phyloP scores from a whole-genome alignment of 2,329 filamentous ascomycete species.

The Remersonia thermophila region DNA sequence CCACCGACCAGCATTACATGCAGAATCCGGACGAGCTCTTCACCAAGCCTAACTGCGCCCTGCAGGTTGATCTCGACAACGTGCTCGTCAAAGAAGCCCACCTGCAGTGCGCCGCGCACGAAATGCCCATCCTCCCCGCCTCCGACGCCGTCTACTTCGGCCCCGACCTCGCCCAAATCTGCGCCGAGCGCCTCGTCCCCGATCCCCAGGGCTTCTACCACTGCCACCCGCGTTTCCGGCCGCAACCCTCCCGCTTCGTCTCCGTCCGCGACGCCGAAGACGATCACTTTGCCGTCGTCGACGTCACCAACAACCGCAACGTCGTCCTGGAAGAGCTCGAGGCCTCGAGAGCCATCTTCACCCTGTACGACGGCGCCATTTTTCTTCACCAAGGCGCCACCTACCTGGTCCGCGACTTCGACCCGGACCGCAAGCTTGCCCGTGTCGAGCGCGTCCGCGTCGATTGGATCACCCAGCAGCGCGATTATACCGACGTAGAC shows the following conservation, averaged over 20 bases:
- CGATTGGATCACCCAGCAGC: conserved; percentile 87
- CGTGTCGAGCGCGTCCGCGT: conserved; percentile 82
- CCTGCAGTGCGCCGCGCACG: conserved; percentile 86
- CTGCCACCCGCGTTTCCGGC: conserved; percentile 77
- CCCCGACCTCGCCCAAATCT: conserved; percentile 56
- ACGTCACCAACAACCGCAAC: conserved; percentile 73
- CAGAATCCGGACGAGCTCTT: conserved; percentile 89
- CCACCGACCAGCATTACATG: conserved; percentile 95
- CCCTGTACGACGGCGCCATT: conserved; percentile 91
- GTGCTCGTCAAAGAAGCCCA: conserved; percentile 87
- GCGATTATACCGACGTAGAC: conserved; percentile 90
- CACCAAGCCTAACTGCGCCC: conserved; percentile 74
- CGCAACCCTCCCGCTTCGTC: conserved; percentile 69
- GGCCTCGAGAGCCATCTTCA: conserved; percentile 87
- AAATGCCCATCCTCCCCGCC: conserved; percentile 77
- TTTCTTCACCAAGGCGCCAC: conserved; percentile 93
- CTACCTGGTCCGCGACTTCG: conserved; percentile 84
- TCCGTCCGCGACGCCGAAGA: conserved; percentile 80
- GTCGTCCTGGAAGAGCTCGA: conserved; percentile 90
- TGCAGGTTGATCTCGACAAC: conserved; percentile 87
- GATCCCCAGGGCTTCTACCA: conserved; percentile 53
- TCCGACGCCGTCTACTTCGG: conserved; percentile 74
- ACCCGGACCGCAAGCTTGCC: conserved; percentile 66
- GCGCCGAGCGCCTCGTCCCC: conserved; percentile 57
- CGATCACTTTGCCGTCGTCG: conserved; percentile 86